These are phyloP conservation scores for Xylaria sp. DNA, from an alignment of 495 filamentous ascomycete genomes.

Conservation along the genomic window DNA sequence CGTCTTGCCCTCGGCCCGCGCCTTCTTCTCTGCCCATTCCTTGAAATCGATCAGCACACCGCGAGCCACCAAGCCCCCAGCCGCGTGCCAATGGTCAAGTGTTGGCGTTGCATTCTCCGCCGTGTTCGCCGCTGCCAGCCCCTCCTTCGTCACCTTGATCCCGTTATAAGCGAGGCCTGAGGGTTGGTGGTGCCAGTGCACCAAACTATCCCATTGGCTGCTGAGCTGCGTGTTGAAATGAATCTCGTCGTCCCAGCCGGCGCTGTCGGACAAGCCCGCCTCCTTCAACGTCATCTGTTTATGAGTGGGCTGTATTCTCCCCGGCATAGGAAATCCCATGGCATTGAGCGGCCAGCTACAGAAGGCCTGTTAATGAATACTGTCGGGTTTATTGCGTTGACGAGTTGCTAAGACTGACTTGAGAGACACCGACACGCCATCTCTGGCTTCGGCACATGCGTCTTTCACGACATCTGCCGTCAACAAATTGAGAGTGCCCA, in stretches of 20 bases:
- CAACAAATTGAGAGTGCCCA: slow-evolving; percentile 66
- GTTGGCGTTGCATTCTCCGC: slow-evolving; percentile 44
- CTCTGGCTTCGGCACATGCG: slow-evolving; percentile 58
- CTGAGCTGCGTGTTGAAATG: slow-evolving; percentile 77
- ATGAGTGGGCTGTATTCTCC: slow-evolving; percentile 60
- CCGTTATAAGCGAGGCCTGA: slow-evolving; percentile 64
- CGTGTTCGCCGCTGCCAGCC: slow-evolving; percentile 34
- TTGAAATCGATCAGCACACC: slow-evolving; percentile 65
- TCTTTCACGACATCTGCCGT: slow-evolving; percentile 60
- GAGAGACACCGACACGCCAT: slow-evolving; percentile 64
- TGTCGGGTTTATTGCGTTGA: slow-evolving; percentile 29
- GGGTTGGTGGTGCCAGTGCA: slow-evolving; percentile 62
- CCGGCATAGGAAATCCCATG: slow-evolving; percentile 55
- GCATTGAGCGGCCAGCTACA: slow-evolving; percentile 53
- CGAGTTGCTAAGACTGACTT: slow-evolving; percentile 51
- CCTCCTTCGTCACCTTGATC: slow-evolving; percentile 41
- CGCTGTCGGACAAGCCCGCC: slow-evolving; percentile 35
- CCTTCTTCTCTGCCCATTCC: slow-evolving; percentile 51
- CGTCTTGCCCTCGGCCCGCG: slow-evolving; percentile 44
- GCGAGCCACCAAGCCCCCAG: slow-evolving; percentile 61
- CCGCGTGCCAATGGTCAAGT: slow-evolving; percentile 50
- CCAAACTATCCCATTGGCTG: slow-evolving; percentile 82
- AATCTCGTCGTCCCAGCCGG: slow-evolving; percentile 61
- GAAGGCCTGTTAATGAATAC: slow-evolving; percentile 31
- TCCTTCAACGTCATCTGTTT: slow-evolving; percentile 56